Conservation (phyloP, 176 grass and related monocot species). For the Poa annua region DNA sequence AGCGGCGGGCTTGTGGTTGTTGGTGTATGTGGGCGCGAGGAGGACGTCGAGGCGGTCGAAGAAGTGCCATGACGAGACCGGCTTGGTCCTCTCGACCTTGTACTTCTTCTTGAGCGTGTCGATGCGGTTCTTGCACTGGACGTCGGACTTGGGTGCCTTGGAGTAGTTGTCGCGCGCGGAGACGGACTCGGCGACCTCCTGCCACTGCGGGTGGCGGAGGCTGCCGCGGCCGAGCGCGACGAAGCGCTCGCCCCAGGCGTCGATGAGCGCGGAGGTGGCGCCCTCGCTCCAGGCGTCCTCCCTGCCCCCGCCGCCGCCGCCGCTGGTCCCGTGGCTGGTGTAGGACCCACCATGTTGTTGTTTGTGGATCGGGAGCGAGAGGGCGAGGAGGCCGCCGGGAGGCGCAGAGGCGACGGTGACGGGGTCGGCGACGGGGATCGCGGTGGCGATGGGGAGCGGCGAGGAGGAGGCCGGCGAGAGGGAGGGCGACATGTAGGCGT, state of each 20-base stretch:
- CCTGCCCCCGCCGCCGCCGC: slow-evolving; percentile 52
- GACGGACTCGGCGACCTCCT: slow-evolving; percentile 95
- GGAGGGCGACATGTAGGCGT: slow-evolving; percentile 36
- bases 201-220: slow-evolving; percentile 95
- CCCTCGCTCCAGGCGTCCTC: slow-evolving; percentile 99
- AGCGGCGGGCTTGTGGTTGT: slow-evolving; percentile 30
- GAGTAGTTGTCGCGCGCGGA: slow-evolving; percentile 84
- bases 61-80: slow-evolving; percentile 78
- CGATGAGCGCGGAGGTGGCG: slow-evolving; percentile 84
- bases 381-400: slow-evolving; percentile 44
- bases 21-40: slow-evolving; percentile 63
- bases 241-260: slow-evolving; percentile 93
- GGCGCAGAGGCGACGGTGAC: slow-evolving; percentile 57
- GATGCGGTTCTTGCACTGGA: slow-evolving; percentile 99
- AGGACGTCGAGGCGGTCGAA: slow-evolving; percentile 75
- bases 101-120: slow-evolving; percentile 99
- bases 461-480: slow-evolving; percentile 10
- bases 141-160: slow-evolving; percentile 73
- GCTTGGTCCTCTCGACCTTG: slow-evolving; percentile 85
- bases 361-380: slow-evolving; percentile 77
- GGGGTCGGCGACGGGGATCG: slow-evolving; percentile 49
- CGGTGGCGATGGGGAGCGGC: slow-evolving; percentile 10
- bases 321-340: slow-evolving; percentile 25
- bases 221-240: slow-evolving; percentile 92
- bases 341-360: slow-evolving; percentile 38